Evolutionary conservation across 139 green algal species (phyloP), one percentile per base, ranked within the genome.

Genomic region (Coccomyxa sp.): DNA sequence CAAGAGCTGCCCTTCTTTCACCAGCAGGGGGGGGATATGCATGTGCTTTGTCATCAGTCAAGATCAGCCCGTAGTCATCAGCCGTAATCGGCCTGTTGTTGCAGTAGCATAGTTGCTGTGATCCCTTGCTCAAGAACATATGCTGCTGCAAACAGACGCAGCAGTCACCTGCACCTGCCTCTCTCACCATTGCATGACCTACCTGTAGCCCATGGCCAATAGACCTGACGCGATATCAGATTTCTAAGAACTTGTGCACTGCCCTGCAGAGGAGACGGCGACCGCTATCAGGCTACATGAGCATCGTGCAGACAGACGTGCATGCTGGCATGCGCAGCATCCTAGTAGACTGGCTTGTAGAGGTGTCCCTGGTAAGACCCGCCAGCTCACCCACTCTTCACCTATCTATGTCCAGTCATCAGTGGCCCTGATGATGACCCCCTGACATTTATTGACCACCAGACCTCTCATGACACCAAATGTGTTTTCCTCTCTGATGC

Each of bases 331-430:
- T 99, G 95, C 91, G 96, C 38, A 82, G 82, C 55, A 98, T 99
- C 80, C 82, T 99, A 27, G 91, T 99, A 7, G 96, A 99, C 86
- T 99, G 96, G 96, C 87, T 99, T 40, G 93, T 99, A 27, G 96
- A 99, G 88, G 91, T 88, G 36, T 86, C 86, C 18, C 82, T 86
- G 64, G 64, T 72, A 72, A 39, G 1, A 29, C n/a, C 64, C 29
- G 84, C 5, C 50, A 31, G 5, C 50, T 64, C 5, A n/a, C n/a
- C n/a, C n/a, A n/a, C n/a, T n/a, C n/a, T n/a, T n/a, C n/a, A n/a
- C n/a, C n/a, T n/a, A n/a, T n/a, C n/a, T n/a, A n/a, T n/a, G n/a
- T n/a, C n/a, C n/a, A n/a, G n/a, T n/a, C n/a, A n/a, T n/a, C n/a
- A n/a, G n/a, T n/a, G n/a, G n/a, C n/a, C n/a, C n/a, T n/a, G n/a